Conservation (phyloP, 164 flowering plant species). For the Chimonanthus praecox region DNA sequence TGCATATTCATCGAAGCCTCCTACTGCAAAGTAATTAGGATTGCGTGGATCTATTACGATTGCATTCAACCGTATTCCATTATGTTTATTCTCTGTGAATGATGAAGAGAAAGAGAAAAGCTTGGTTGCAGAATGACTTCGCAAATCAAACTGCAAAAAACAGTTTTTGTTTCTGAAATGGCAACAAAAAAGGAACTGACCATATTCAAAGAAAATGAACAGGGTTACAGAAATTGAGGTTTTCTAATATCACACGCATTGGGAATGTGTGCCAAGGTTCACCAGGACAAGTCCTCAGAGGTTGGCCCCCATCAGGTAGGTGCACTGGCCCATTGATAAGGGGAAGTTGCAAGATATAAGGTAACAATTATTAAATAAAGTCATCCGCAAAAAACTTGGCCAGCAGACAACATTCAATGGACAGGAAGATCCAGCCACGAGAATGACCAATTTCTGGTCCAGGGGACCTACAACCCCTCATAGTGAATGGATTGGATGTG, state of each 20-base stretch:
- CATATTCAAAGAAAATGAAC: not conserved
- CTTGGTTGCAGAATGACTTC: slow-evolving; percentile 46
- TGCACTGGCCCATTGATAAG: not conserved
- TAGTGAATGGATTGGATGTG: not conserved
- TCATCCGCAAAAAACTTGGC: not conserved
- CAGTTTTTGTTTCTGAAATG: slow-evolving; percentile 6
- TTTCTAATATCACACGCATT: not conserved
- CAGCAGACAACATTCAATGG: not conserved
- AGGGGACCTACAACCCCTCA: not conserved
- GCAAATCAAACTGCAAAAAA: slow-evolving; percentile 68
- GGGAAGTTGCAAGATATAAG: not conserved
- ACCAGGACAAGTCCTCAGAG: not conserved
- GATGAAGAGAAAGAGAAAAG: slow-evolving; percentile 53
- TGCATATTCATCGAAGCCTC: slow-evolving; percentile 66
- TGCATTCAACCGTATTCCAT: slow-evolving; percentile 37
- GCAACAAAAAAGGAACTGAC: not conserved
- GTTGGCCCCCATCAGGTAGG: not conserved
- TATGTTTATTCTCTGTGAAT: slow-evolving; percentile 25
- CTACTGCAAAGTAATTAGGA: slow-evolving; percentile 56
- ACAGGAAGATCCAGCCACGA: not conserved
- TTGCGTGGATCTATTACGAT: slow-evolving; percentile 69
- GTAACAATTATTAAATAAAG: not conserved
- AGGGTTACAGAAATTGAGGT: not conserved
- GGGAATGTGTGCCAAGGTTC: not conserved
- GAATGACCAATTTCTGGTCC: not conserved